These are phyloP conservation scores for Bondarzewia mesenterica DNA, from an alignment of 1,284 basidiomycete genomes.

Conservation along the genomic window DNA sequence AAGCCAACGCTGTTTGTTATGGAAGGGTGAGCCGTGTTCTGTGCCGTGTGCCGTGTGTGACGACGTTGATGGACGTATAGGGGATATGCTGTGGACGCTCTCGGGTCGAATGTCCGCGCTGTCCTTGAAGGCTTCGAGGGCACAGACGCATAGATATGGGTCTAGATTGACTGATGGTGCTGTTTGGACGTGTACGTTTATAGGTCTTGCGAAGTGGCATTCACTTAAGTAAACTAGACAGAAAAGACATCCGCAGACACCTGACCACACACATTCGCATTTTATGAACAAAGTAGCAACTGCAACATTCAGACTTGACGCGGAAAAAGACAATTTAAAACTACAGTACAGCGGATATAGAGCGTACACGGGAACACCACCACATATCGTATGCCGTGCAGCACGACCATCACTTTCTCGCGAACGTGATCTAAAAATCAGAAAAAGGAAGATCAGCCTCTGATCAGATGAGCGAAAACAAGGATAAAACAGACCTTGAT, in stretches of 20 bases:
- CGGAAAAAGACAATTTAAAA: not conserved
- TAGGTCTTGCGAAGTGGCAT: no score
- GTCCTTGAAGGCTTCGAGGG: conserved; percentile 19
- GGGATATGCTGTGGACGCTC: conserved; percentile 20
- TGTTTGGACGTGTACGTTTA: no score
- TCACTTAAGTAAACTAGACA: no score
- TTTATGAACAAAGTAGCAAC: no score
- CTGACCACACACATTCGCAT: no score
- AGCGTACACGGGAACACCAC: conserved; percentile 3
- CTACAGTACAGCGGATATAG: conserved; percentile 11
- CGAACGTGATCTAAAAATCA: conserved; percentile 44
- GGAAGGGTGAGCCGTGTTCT: conserved; percentile 24
- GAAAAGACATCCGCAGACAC: no score
- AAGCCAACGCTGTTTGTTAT: conserved; percentile 26
- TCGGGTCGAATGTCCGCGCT: conserved; percentile 20
- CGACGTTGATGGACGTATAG: conserved; percentile 10
- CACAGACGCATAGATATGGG: not conserved
- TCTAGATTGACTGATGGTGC: conserved; percentile 6
- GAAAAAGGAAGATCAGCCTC: not conserved
- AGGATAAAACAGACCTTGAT: conserved; percentile 71
- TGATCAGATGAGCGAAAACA: not conserved
- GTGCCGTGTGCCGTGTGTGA: not conserved
- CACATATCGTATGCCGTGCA: not conserved
- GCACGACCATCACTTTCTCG: conserved; percentile 39
- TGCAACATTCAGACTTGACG: no score